A percentile compares a stretch with the other conserved stretches of the same genome.
phyloP scores from a whole-genome alignment of 2,329 filamentous ascomycete species.

The Arthrobotrys megalospora region DNA sequence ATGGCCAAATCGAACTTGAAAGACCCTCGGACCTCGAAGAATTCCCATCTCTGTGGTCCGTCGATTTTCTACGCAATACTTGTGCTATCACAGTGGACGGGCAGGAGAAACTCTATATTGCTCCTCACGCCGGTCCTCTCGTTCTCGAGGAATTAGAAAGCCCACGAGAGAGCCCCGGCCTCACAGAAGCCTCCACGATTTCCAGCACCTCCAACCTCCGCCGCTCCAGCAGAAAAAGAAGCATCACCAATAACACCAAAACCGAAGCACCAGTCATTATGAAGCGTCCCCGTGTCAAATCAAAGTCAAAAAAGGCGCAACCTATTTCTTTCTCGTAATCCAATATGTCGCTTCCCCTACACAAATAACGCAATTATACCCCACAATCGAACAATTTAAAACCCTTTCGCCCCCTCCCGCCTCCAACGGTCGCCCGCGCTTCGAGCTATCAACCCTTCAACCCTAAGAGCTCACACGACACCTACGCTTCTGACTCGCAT shows the following conservation, averaged over 20 bases:
- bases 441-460: slow-evolving; percentile 16
- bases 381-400: slow-evolving; percentile 52
- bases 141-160: slow-evolving; percentile 55
- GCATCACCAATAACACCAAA: slow-evolving; percentile 52
- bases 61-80: slow-evolving; percentile 52
- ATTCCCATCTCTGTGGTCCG: slow-evolving; percentile 49
- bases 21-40: slow-evolving; percentile 42
- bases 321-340: slow-evolving; percentile 53
- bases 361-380: slow-evolving; percentile 60
- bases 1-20: slow-evolving; percentile 50
- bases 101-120: slow-evolving; percentile 45
- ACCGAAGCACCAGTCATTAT: slow-evolving; percentile 50
- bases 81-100: slow-evolving; percentile 38
- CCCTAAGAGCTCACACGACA: slow-evolving; percentile 43
- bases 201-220: slow-evolving; percentile 53
- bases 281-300: slow-evolving; percentile 57
- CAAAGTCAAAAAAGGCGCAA: slow-evolving; percentile 31
- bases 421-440: slow-evolving; percentile 38
- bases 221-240: slow-evolving; percentile 53
- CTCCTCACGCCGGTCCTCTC: slow-evolving; percentile 38
- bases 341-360: slow-evolving; percentile 22
- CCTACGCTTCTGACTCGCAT: not conserved
- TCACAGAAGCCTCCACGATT: slow-evolving; percentile 55
- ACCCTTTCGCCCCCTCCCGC: slow-evolving; percentile 17
- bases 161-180: slow-evolving; percentile 51